Evolutionary conservation across 2,329 filamentous ascomycete species (phyloP).

Genomic region (Ilyonectria sp.): DNA sequence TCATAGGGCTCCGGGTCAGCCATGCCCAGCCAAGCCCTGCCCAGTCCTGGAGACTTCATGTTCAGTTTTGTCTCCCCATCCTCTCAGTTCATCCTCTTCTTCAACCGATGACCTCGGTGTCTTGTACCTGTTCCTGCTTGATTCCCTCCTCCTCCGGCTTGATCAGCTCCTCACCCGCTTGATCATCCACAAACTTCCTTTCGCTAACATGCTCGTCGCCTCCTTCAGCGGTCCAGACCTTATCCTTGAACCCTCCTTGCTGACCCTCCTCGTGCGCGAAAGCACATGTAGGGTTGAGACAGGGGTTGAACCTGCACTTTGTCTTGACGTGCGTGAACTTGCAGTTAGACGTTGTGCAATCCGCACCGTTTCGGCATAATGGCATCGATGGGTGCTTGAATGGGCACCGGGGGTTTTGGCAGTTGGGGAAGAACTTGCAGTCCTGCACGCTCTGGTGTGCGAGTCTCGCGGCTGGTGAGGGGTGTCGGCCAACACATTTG

Average conservation of each 20-base stretch:
- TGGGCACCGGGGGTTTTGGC: slow-evolving; percentile 87
- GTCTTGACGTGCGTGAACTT: slow-evolving; percentile 91
- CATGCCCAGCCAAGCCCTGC: slow-evolving; percentile 27
- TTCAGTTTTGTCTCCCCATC: slow-evolving; percentile 22
- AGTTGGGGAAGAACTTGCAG: slow-evolving; percentile 93
- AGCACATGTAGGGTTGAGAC: slow-evolving; percentile 87
- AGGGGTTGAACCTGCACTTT: slow-evolving; percentile 92
- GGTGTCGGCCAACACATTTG: slow-evolving; percentile 93
- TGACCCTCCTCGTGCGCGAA: slow-evolving; percentile 96
- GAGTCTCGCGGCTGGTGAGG: slow-evolving; percentile 86
- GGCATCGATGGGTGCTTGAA: slow-evolving; percentile 93
- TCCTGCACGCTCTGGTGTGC: slow-evolving; percentile 87
- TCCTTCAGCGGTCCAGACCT: slow-evolving; percentile 84
- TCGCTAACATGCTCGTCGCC: slow-evolving; percentile 83
- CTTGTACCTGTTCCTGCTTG: slow-evolving; percentile 58
- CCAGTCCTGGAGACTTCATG: slow-evolving; percentile 38
- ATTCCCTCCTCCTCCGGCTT: slow-evolving; percentile 67
- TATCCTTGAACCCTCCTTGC: slow-evolving; percentile 86
- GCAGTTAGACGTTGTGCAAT: slow-evolving; percentile 86
- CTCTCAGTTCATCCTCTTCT: slow-evolving; percentile 30
- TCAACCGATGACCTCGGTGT: slow-evolving; percentile 57
- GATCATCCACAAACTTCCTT: slow-evolving; percentile 86
- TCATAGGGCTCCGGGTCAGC: slow-evolving; percentile 22
- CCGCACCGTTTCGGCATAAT: slow-evolving; percentile 90
- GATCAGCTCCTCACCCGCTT: slow-evolving; percentile 79